Conservation (phyloP, 768 basidiomycete species). For the Panaeolus papilionaceus region DNA sequence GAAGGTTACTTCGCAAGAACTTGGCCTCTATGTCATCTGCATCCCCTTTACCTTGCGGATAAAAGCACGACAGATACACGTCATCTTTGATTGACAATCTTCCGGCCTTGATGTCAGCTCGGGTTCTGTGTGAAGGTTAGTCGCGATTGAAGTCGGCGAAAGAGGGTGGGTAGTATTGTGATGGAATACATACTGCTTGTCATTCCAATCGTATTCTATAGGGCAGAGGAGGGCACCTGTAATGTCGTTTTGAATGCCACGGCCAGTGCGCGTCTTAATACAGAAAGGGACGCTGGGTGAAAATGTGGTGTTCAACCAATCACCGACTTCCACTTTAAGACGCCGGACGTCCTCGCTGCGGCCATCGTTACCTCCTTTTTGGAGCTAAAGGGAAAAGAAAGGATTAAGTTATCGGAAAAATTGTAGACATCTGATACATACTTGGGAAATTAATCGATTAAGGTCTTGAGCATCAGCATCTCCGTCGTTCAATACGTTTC, state of each 20-base stretch:
- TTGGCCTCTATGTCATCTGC: neutral
- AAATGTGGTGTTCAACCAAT: conserved; percentile 19
- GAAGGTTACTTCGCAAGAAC: conserved; percentile 21
- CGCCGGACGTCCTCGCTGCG: conserved; percentile 20
- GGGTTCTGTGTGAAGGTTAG: neutral
- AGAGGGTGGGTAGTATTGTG: neutral
- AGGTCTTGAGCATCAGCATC: neutral
- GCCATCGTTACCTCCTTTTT: neutral
- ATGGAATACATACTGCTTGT: conserved; percentile 21
- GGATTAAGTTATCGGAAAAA: neutral
- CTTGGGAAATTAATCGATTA: neutral
- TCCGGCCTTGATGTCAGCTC: neutral
- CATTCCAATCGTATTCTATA: conserved; percentile 26
- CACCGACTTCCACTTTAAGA: conserved; percentile 17
- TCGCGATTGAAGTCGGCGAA: neutral
- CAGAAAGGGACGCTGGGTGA: conserved; percentile 13
- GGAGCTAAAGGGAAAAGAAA: neutral
- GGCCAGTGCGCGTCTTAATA: conserved; percentile 20
- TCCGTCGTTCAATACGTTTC: neutral
- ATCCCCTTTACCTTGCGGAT: neutral
- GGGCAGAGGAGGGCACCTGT: conserved; percentile 27
- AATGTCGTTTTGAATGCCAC: conserved; percentile 27
- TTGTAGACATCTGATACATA: neutral
- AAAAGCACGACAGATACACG: neutral
- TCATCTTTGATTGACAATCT: neutral